These are phyloP conservation scores for Akebia trifoliata DNA, from an alignment of 164 flowering plant species.

Conservation along the genomic window DNA sequence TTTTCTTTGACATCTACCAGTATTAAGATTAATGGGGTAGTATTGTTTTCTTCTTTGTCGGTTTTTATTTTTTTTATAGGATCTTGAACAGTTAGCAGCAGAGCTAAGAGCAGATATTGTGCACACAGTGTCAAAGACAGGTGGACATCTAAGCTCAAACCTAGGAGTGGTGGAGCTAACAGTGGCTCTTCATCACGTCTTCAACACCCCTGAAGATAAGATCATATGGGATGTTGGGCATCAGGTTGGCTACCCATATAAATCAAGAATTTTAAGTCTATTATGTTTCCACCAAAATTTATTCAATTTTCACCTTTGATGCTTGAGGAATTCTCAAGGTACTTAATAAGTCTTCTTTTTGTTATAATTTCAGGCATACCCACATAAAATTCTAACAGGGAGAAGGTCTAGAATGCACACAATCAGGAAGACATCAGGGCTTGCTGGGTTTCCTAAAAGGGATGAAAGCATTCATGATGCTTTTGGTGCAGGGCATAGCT, in stretches of 20 bases:
- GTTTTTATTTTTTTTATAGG: conserved; percentile 48
- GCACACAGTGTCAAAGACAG: conserved; percentile 56
- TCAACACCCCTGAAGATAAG: conserved; percentile 78
- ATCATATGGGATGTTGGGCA: conserved; percentile 99
- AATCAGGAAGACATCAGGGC: conserved; percentile 74
- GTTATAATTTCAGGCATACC: conserved; percentile 59
- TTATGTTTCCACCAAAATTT: not conserved
- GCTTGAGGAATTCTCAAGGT: not conserved
- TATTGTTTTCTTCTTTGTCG: not conserved
- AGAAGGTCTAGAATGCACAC: conserved; percentile 81
- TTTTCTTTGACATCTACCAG: too few relatives aligned
- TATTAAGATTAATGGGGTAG: too few relatives aligned
- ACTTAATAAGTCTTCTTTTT: not conserved
- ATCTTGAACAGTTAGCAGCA: conserved; percentile 69
- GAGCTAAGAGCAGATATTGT: conserved; percentile 88
- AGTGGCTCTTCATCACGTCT: conserved; percentile 86
- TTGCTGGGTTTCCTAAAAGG: conserved; percentile 85
- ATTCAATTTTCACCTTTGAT: not conserved
- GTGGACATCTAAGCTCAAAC: conserved; percentile 86
- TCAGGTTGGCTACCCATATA: conserved; percentile 60
- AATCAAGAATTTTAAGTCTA: not conserved
- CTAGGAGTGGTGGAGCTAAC: conserved; percentile 85
- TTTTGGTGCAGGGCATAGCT: conserved; percentile 95
- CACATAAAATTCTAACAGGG: conserved; percentile 92
- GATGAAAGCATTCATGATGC: conserved; percentile 89